A percentile compares a stretch with the other conserved stretches of the same genome.
These are phyloP conservation scores for Entomophthora muscae DNA, from an alignment of 371 early-diverging fungal genomes.

Conservation along the genomic window DNA sequence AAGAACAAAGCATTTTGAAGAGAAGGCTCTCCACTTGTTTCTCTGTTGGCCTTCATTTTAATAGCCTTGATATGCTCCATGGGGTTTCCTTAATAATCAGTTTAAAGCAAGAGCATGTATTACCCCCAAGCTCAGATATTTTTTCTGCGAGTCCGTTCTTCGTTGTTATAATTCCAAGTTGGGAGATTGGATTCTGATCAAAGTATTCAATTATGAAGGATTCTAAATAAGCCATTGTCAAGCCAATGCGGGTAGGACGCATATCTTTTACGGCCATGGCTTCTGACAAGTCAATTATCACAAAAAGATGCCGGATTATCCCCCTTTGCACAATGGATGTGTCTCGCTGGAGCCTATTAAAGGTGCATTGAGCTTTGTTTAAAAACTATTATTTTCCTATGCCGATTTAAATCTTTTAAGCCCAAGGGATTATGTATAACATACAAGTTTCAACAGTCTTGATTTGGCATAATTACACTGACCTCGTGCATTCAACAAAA, in stretches of 20 bases:
- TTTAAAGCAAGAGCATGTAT: conserved; percentile 7
- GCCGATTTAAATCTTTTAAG: no score
- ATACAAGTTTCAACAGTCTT: no score
- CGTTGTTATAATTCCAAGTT: conserved; percentile 72
- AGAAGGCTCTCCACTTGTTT: conserved; percentile 75
- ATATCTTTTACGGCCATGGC: conserved; percentile 75
- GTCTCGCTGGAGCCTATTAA: conserved; percentile 40
- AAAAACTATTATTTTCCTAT: no score
- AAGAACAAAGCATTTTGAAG: conserved; percentile 81
- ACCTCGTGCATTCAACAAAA: no score
- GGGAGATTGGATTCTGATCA: conserved; percentile 89
- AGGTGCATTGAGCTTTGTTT: no score
- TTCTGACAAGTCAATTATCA: conserved; percentile 67
- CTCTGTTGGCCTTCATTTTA: conserved; percentile 40
- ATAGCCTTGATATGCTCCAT: conserved; percentile 53
- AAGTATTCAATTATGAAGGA: conserved; percentile 73
- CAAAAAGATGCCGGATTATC: conserved; percentile 72
- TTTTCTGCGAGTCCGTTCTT: conserved; percentile 77
- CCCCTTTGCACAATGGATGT: conserved; percentile 81
- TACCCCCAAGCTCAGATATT: conserved; percentile 61
- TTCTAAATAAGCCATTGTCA: conserved; percentile 42
- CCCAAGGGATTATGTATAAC: no score
- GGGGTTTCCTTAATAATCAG: conserved; percentile 29
- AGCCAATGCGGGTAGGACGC: conserved; percentile 57
- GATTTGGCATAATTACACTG: no score